These are phyloP conservation scores for Coffea canephora DNA, from an alignment of 257 asterid species.

Conservation along the genomic window DNA sequence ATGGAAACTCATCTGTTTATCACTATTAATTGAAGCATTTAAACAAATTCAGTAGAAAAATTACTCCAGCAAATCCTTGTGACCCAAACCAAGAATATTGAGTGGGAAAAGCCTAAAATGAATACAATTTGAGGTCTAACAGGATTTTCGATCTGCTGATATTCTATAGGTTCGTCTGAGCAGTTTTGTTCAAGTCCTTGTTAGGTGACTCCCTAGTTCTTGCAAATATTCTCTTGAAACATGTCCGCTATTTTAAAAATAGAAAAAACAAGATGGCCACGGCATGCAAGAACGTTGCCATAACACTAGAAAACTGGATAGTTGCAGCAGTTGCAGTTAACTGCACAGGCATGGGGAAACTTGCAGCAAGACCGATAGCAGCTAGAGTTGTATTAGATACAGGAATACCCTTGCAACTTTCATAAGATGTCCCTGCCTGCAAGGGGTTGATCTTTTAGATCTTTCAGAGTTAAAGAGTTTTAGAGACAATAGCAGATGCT, in stretches of 20 bases:
- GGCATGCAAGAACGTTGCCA: constrained; percentile 19
- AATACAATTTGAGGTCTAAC: not conserved
- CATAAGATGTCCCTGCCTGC: constrained; percentile 81
- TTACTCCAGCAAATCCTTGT: not conserved
- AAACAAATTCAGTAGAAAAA: not conserved
- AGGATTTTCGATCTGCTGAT: not conserved
- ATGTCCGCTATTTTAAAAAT: not conserved
- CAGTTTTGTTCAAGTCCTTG: not conserved
- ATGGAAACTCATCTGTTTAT: not conserved
- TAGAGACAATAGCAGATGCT: too few species aligned
- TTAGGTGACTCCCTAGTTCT: not conserved
- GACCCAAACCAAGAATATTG: not conserved
- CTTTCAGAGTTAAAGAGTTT: not conserved
- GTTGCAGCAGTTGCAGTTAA: too few species aligned
- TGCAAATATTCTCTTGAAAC: not conserved
- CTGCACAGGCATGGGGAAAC: too few species aligned
- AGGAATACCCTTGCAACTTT: constrained; percentile 64
- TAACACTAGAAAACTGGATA: constrained; percentile 1
- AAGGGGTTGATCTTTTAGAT: constrained; percentile 14
- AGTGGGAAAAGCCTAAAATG: not conserved
- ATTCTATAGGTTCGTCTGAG: too few species aligned
- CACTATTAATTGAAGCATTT: too few species aligned
- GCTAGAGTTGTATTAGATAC: too few species aligned
- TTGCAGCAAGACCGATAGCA: constrained; percentile 38
- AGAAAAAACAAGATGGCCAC: constrained; percentile 28